Conservation (phyloP, 1,284 basidiomycete genomes). For the Peniophora sp. region DNA sequence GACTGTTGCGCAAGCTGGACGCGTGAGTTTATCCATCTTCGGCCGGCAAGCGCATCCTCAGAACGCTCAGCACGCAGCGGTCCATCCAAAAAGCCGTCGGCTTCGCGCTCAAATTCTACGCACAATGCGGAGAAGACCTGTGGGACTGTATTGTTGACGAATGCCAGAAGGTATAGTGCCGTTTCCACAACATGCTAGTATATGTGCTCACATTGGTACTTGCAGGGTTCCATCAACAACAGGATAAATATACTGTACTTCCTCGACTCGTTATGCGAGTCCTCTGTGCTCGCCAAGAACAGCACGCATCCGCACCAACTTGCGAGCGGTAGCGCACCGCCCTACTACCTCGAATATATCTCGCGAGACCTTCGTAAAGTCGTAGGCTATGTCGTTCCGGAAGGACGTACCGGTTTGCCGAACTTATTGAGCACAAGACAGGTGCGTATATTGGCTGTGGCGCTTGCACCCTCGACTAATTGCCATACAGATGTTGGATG, state of each 20-base stretch:
- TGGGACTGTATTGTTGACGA: constrained; percentile 94
- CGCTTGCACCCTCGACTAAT: not conserved
- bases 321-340: constrained; percentile 23
- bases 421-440: constrained; percentile 83
- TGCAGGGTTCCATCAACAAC: constrained; percentile 78
- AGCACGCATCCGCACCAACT: constrained; percentile 28
- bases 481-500: constrained; percentile 66
- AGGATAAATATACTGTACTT: constrained; percentile 92
- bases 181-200: not conserved
- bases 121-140: constrained; percentile 80
- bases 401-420: constrained; percentile 72
- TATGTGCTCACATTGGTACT: not conserved
- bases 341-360: constrained; percentile 72
- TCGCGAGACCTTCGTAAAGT: constrained; percentile 67
- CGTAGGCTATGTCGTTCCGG: constrained; percentile 78
- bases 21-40: constrained; percentile 50
- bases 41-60: constrained; percentile 12
- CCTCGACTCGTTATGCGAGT: constrained; percentile 82
- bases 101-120: constrained; percentile 81
- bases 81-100: constrained; percentile 87
- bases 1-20: constrained; percentile 64
- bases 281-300: constrained; percentile 53
- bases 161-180: constrained; percentile 62
- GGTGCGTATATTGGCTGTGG: constrained; percentile 31
- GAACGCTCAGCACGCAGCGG: constrained; percentile 62